These are phyloP conservation scores for Helotiales sp. DNA, from an alignment of 2,329 filamentous ascomycete genomes.

Conservation along the genomic window DNA sequence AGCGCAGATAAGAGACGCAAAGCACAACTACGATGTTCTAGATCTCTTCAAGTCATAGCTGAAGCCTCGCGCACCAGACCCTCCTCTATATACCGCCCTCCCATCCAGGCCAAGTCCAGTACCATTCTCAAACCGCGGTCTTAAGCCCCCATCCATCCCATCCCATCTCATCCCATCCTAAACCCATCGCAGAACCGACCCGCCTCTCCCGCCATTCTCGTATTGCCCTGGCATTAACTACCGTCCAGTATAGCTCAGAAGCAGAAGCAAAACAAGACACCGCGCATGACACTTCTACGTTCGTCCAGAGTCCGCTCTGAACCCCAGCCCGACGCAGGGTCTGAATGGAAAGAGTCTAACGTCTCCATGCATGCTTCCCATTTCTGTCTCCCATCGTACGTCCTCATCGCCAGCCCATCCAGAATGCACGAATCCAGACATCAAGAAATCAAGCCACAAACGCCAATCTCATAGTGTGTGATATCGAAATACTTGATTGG, in stretches of 20 bases:
- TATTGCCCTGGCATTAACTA: no score
- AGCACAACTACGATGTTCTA: neutral
- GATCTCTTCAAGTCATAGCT: no score
- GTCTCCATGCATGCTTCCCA: neutral
- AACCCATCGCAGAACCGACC: no score
- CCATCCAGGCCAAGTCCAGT: neutral
- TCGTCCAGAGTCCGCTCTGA: no score
- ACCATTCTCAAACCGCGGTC: neutral
- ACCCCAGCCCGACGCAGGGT: neutral
- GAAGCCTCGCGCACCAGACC: neutral
- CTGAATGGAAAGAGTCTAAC: constrained; percentile 2
- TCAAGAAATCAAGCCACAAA: neutral
- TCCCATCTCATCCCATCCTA: no score
- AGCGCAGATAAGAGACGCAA: no score
- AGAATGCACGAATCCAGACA: neutral
- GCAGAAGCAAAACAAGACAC: no score
- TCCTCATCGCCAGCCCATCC: no score
- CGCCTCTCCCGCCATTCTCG: no score
- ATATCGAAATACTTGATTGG: neutral
- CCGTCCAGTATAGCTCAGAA: no score
- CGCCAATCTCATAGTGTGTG: neutral
- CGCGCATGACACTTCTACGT: no score
- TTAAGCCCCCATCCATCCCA: no score
- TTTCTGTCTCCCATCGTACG: neutral
- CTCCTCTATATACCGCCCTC: neutral